Percentiles rank a stretch among this genome's conserved stretches.
phyloP scores from a whole-genome alignment of 1,284 basidiomycete species.

The Irpex sp. region DNA sequence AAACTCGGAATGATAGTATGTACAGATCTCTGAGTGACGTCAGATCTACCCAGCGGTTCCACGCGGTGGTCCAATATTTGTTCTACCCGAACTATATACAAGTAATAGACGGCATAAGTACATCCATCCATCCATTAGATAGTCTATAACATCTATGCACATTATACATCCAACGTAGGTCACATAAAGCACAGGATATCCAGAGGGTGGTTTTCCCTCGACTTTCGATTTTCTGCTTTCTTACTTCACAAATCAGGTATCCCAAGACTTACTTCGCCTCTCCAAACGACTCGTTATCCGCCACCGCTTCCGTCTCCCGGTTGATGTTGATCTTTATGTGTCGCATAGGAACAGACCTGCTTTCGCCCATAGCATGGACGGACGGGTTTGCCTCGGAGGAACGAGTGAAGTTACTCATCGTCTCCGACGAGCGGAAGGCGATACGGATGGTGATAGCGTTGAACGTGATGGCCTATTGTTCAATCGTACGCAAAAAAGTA shows the following conservation, averaged over 20 bases:
- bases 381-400: conserved; percentile 2
- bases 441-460: conserved; percentile 22
- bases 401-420: conserved; percentile 4
- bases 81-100: background rate
- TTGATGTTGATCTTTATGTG: conserved; percentile 13
- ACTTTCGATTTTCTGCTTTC: background rate
- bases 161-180: background rate
- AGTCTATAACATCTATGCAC: background rate
- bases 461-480: conserved; percentile 19
- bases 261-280: background rate
- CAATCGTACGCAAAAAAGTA: background rate
- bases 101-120: background rate
- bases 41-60: background rate
- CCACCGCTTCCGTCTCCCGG: conserved; percentile 7
- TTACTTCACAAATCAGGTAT: background rate
- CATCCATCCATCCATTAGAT: background rate
- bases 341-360: conserved; percentile 12
- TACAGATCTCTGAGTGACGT: background rate
- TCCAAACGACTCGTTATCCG: background rate
- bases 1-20: background rate
- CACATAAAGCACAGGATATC: background rate
- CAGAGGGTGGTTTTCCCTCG: background rate
- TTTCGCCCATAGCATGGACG: conserved; percentile 1
- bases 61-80: background rate
- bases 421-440: conserved; percentile 14